Conservation (phyloP, 73 alveolate species). For the Symbiodinium natans region DNA sequence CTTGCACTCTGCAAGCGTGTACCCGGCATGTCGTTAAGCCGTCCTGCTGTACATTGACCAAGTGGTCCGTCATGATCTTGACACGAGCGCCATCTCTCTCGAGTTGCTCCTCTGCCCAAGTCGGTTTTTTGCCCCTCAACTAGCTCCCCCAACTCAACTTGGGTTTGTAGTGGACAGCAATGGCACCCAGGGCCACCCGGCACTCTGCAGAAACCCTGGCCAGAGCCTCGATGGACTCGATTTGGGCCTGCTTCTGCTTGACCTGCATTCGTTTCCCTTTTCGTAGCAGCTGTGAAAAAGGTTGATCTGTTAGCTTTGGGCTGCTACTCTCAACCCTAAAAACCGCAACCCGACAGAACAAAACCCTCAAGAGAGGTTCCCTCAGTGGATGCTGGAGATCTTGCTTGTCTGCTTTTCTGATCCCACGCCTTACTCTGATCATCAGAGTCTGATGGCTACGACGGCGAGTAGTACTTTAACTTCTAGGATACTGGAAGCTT, state of each 20-base stretch:
- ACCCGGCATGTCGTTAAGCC: no score
- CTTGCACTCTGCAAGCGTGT: no score
- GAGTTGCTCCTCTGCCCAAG: conserved; percentile 38
- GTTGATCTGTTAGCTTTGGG: neutral
- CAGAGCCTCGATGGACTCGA: conserved; percentile 74
- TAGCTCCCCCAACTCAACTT: no score
- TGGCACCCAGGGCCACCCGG: no score
- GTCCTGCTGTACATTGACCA: conserved; percentile 93
- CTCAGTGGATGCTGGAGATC: no score
- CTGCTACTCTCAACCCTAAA: neutral
- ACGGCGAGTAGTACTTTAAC: no score
- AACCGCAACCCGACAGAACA: neutral
- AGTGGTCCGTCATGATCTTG: conserved; percentile 92
- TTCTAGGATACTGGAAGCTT: no score
- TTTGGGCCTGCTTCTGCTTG: conserved; percentile 92
- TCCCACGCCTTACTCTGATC: no score
- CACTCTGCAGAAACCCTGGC: neutral
- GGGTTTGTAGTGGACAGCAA: no score
- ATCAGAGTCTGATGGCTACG: no score
- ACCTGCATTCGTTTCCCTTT: neutral
- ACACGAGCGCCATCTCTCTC: conserved; percentile 87
- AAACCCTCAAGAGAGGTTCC: neutral
- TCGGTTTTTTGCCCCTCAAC: no score
- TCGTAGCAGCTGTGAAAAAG: neutral
- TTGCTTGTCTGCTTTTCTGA: no score